These are phyloP conservation scores for Phenoliferia sp. DNA, from an alignment of 1,284 basidiomycete genomes.

Conservation along the genomic window DNA sequence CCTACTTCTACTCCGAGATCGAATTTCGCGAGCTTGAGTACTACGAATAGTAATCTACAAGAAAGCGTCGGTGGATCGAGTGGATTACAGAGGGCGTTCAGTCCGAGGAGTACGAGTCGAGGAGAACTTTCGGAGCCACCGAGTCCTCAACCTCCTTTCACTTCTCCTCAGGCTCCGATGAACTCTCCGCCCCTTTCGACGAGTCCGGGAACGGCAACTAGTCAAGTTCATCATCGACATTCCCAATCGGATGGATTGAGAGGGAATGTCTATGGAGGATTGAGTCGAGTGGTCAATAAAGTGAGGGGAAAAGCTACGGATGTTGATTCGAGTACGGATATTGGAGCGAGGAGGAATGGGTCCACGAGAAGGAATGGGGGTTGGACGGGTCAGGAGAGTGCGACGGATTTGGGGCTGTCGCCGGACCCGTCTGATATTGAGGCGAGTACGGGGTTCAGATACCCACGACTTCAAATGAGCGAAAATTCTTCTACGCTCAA, in stretches of 20 bases:
- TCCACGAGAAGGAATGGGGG: too few species aligned
- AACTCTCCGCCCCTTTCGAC: background rate
- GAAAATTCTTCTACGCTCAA: too few species aligned
- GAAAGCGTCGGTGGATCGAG: background rate
- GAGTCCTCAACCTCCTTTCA: too few species aligned
- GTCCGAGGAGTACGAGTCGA: background rate
- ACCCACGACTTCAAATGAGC: too few species aligned
- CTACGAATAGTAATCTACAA: background rate
- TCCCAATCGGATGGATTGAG: background rate
- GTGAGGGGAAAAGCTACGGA: background rate
- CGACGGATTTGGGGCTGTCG: too few species aligned
- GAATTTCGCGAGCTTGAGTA: background rate
- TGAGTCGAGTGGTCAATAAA: background rate
- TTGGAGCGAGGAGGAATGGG: slow-evolving; percentile 1
- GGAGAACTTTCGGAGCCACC: background rate
- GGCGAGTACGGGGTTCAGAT: too few species aligned
- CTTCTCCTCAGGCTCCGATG: too few species aligned
- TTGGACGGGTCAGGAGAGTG: too few species aligned
- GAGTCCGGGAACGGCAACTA: slow-evolving; percentile 1
- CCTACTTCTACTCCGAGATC: background rate
- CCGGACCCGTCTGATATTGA: too few species aligned
- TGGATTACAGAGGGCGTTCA: too few species aligned
- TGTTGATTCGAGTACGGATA: slow-evolving; percentile 1
- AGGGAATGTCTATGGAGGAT: background rate
- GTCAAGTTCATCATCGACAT: background rate